phyloP scores from a whole-genome alignment of 2,329 filamentous ascomycete species.

The Aspergillus luchuensis region DNA sequence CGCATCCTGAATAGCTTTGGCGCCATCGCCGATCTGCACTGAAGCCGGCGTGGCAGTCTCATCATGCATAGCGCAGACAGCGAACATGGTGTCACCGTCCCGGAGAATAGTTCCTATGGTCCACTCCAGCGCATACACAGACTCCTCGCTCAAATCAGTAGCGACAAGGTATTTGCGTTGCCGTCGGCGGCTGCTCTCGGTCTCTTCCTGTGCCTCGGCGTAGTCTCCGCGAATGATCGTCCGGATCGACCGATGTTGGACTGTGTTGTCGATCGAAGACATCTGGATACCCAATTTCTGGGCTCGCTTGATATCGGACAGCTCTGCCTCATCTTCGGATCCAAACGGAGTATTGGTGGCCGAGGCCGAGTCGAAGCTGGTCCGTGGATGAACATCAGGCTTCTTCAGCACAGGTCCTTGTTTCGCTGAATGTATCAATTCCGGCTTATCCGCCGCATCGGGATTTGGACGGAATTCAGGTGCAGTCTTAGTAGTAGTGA shows the following conservation, averaged over 20 bases:
- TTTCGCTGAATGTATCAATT: constrained; percentile 38
- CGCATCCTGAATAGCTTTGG: constrained; percentile 74
- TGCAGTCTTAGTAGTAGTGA: constrained; percentile 10
- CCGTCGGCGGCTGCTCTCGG: constrained; percentile 74
- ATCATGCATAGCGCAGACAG: constrained; percentile 91
- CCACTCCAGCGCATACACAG: constrained; percentile 94
- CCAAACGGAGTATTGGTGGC: constrained; percentile 64
- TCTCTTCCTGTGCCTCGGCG: constrained; percentile 68
- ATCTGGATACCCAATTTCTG: constrained; percentile 81
- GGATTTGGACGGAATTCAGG: constrained; percentile 15
- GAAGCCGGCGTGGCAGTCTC: constrained; percentile 55
- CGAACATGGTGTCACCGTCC: constrained; percentile 90
- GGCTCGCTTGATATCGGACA: constrained; percentile 81
- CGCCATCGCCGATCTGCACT: constrained; percentile 68
- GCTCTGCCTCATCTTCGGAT: constrained; percentile 82
- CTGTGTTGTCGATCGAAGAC: constrained; percentile 73
- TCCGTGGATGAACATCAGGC: constrained; percentile 72
- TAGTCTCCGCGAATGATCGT: constrained; percentile 92
- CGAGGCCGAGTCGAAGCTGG: constrained; percentile 73
- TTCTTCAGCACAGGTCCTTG: constrained; percentile 45
- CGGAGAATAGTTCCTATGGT: constrained; percentile 92
- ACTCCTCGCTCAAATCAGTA: constrained; percentile 91
- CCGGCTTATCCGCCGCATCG: constrained; percentile 13
- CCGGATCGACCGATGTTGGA: constrained; percentile 78
- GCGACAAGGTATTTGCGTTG: constrained; percentile 93